Base-by-base conservation (phyloP, 441 rosid genomes). In the Aleurites moluccanus region DNA sequence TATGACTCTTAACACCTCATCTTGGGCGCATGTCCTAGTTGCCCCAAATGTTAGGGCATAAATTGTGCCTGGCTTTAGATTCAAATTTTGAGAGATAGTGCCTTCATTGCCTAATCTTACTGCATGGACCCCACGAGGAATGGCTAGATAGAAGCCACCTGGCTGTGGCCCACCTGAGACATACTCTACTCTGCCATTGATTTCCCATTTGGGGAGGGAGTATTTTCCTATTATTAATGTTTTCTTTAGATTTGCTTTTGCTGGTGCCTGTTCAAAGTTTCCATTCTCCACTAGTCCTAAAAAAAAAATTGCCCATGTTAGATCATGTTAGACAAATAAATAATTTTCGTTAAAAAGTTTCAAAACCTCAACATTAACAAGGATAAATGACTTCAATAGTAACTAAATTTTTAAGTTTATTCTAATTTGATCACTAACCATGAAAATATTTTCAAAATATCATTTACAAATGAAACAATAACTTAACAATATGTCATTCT, bases 21-120 rank as follows among this genome's bases (percentile, higher is more conserved):
- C 86, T 80, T 92, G 99, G 0, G 98, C 99, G 73, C 99, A 95
- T 21, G 99, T 92, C 75, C 97, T 88, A 0, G 99, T 92, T 16
- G 97, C 94, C 20, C 94, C 93, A 78, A 95, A 91, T 18, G 99
- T 91, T 15, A 95, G 85, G 0, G 97, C 86, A 78, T 95, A 95
- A 3, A 79, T 70, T 9, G 85, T 77, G 0, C 97, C 96, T 69
- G 88, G 84, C 76, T 88, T 93, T 11, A 90, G 84, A 53, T 78
- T 76, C 42, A 95, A 68, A 7, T 83, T 88, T 62, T 95, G 99
- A 76, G 95, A 88, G 85, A 95, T 86, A 78, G 87, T 87, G 3
- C 94, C 99, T 60, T 92, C 97, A 75, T 95, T 92, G n/a, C 99
- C 98, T 72, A 95, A 80, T 79, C 92, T 77, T 16, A 90, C 92